Evolutionary conservation across 768 basidiomycete genomes (phyloP).

Genomic region (Nevesoporus exiguus): DNA sequence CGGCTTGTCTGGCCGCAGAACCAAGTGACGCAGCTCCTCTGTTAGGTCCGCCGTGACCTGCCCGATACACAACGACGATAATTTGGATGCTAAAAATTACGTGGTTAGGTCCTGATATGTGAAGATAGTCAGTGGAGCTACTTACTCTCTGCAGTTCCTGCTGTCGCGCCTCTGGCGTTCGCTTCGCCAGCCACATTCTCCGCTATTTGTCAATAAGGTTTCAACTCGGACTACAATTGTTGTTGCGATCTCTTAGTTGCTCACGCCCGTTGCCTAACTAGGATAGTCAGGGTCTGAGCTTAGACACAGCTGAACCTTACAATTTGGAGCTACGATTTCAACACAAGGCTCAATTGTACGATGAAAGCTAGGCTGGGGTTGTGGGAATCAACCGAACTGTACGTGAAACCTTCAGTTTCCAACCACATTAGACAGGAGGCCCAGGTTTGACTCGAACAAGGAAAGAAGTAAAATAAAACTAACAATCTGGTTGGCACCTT

Average conservation of each 20-base stretch:
- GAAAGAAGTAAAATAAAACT: background rate
- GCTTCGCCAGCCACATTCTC: slow-evolving; percentile 7
- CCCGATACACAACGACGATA: slow-evolving; percentile 16
- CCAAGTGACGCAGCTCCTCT: slow-evolving; percentile 48
- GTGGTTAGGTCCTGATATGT: background rate
- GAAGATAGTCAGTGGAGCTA: background rate
- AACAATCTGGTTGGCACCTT: background rate
- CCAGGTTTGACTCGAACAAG: background rate
- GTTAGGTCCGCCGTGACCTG: slow-evolving; percentile 43
- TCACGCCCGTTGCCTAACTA: slow-evolving; percentile 4
- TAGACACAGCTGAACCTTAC: background rate
- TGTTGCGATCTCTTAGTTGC: background rate
- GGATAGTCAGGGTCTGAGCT: background rate
- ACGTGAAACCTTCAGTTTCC: too few relatives aligned
- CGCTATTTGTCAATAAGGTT: slow-evolving; percentile 4
- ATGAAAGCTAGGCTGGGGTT: background rate
- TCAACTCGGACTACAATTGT: background rate
- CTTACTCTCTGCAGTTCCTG: slow-evolving; percentile 11
- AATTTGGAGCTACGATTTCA: background rate
- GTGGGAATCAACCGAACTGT: background rate
- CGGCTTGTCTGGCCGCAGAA: slow-evolving; percentile 55
- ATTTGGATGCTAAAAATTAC: slow-evolving; percentile 6
- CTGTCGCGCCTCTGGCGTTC: background rate
- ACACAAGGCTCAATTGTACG: background rate
- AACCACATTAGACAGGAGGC: background rate